Evolutionary conservation across 1,284 basidiomycete species (phyloP), one percentile per base, ranked within the genome.

Genomic region (Entoloma clypeatum): DNA sequence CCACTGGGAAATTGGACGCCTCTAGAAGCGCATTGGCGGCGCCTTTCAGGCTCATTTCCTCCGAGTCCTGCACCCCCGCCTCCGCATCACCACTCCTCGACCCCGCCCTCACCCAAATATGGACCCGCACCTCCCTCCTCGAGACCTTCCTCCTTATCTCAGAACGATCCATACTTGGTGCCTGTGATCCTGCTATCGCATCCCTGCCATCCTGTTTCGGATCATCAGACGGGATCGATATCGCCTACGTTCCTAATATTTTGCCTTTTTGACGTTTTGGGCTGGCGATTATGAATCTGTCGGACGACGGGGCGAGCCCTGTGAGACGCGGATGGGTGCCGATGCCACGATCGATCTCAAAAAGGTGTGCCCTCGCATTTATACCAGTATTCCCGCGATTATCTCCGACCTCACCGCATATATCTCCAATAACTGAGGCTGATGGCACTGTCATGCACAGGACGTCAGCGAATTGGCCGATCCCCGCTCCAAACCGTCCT

Each of bases 331-430:
- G 21, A 92, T 96, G 79, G 92, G 89, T 16, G 85, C 89, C 3
- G 90, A 99, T 57, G 92, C 92, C 43, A 97, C 95, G 72, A 97
- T 98, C 53, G 94, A 98, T 65, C 76, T 97, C 36, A 92, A 95
- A 67, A 92, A 93, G 72, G 89, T 86, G 45, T 30, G n/a, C n/a
- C n/a, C n/a, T n/a, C n/a, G n/a, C n/a, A n/a, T n/a, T n/a, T n/a
- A n/a, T n/a, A n/a, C n/a, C n/a, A n/a, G n/a, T n/a, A n/a, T n/a
- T n/a, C n/a, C n/a, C n/a, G n/a, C n/a, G n/a, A n/a, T 45, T 51
- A 3, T 30, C 25, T 34, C 41, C 33, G 39, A 22, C 34, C 7
- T 10, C 9, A n/a, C 31, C 18, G 22, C 14, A 5, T 23, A 8
- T 10, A n/a, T n/a, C n/a, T n/a, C n/a, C n/a, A n/a, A n/a, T n/a